Evolutionary conservation across 1,284 basidiomycete genomes (phyloP).

Genomic region (Ceratobasidium sp.): DNA sequence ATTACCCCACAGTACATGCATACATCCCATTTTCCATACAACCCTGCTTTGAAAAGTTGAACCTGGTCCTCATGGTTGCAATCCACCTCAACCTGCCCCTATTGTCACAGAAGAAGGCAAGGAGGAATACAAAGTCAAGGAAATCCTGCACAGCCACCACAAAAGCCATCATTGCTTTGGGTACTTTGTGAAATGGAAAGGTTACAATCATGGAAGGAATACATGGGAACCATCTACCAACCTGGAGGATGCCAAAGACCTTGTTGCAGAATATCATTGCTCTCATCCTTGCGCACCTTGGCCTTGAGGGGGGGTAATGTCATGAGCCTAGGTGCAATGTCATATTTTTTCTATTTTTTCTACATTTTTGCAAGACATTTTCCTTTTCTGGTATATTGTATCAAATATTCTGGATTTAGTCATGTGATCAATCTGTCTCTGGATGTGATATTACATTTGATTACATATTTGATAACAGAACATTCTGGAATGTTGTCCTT

Average conservation of each 20-base stretch:
- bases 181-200: slow-evolving; percentile 12
- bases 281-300: neutral
- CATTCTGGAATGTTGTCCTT: no score
- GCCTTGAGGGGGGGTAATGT: neutral
- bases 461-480: no score
- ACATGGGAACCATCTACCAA: neutral
- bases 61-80: neutral
- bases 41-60: slow-evolving; percentile 41
- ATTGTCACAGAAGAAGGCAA: slow-evolving; percentile 35
- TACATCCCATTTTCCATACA: slow-evolving; percentile 53
- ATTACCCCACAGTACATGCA: slow-evolving; percentile 47
- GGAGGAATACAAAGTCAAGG: slow-evolving; percentile 40
- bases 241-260: neutral
- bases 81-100: neutral
- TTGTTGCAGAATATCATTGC: neutral
- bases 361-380: neutral
- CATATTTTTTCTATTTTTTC: neutral
- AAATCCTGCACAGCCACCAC: slow-evolving; percentile 35
- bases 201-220: neutral
- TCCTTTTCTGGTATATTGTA: neutral
- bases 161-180: neutral
- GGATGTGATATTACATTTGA: no score
- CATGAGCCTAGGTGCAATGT: neutral
- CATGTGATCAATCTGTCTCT: no score
- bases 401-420: no score